Evolutionary conservation across 108 stramenopile species (phyloP).

Genomic region (Skeletonema tropicum): DNA sequence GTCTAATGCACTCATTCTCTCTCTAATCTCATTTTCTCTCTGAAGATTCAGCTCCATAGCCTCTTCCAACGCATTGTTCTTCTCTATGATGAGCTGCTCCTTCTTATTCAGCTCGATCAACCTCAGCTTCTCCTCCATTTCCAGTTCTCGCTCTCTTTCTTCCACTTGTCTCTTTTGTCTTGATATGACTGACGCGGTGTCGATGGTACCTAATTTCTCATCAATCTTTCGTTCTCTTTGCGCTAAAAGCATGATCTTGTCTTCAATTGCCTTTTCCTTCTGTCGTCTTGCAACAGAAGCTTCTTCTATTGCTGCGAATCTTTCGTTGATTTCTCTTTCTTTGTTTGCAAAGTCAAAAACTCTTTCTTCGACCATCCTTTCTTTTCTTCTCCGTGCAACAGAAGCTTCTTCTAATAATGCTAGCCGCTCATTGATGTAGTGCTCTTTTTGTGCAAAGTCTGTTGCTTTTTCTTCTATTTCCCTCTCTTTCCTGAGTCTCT

Average conservation of each 20-base stretch:
- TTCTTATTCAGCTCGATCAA: not conserved
- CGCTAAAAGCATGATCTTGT: not conserved
- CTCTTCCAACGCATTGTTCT: constrained; percentile 12
- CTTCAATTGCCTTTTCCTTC: not conserved
- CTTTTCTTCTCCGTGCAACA: not conserved
- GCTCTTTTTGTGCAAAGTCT: not conserved
- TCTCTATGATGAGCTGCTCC: not conserved
- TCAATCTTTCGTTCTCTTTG: not conserved
- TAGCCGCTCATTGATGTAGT: not conserved
- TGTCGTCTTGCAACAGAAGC: not conserved
- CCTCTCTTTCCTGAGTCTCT: not conserved
- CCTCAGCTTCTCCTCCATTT: not conserved
- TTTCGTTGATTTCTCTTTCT: not conserved
- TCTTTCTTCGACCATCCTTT: not conserved
- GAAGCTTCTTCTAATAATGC: not conserved
- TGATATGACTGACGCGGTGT: not conserved
- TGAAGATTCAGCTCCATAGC: constrained; percentile 4
- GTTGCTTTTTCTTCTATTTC: not conserved
- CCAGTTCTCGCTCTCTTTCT: not conserved
- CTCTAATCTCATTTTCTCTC: not conserved
- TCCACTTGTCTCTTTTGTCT: not conserved
- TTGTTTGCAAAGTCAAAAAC: not conserved
- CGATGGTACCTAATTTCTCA: not conserved
- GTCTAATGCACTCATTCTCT: constrained; percentile 11
- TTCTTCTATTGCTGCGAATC: not conserved